Base-by-base conservation (phyloP, 768 basidiomycete genomes). In the Leucogyrophana mollusca region DNA sequence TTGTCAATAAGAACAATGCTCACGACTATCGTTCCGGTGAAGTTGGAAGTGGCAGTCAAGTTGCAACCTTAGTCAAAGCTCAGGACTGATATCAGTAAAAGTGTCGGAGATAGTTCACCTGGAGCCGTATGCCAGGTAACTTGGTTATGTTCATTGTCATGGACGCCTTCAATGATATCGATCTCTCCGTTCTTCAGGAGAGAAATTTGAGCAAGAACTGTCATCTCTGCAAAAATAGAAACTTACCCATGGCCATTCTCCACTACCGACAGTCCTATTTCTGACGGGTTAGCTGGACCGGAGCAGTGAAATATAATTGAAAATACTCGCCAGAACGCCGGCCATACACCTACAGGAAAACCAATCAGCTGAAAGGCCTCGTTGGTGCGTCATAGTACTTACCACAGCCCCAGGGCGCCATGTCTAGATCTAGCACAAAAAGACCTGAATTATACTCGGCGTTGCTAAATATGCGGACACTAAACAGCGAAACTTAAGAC, bases 341-440 rank as follows among this genome's bases (percentile, higher is more conserved):
- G 90, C 91, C 92, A 92, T 17, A 85, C 80, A 55, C 78, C 86
- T 88, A 27, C 35, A 40, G 53, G 18, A 32, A 25, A 13, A 32
- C n/a, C n/a, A n/a, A n/a, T n/a, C n/a, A n/a, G n/a, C n/a, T n/a
- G n/a, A 4, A n/a, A n/a, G n/a, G n/a, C n/a, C n/a, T n/a, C n/a
- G n/a, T n/a, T n/a, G n/a, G n/a, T n/a, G n/a, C n/a, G n/a, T n/a
- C n/a, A n/a, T n/a, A 38, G 24, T 34, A 66, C 78, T 45, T 69
- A 81, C 90, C 90, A 67, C 92, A 95, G 44, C 92, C 93, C 80
- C 85, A 90, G 0, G 92, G 92, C 37, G 91, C 90, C 63, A 78
- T 82, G 47, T 85, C 81, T 24, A 90, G 73, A 60, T 95, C 92
- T 20, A 94, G 72, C 49, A 95, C 77, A 59, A 94, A 91, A 17